Base-by-base conservation (phyloP, 352 stramenopile species). In the Elongisporangium senticosum region DNA sequence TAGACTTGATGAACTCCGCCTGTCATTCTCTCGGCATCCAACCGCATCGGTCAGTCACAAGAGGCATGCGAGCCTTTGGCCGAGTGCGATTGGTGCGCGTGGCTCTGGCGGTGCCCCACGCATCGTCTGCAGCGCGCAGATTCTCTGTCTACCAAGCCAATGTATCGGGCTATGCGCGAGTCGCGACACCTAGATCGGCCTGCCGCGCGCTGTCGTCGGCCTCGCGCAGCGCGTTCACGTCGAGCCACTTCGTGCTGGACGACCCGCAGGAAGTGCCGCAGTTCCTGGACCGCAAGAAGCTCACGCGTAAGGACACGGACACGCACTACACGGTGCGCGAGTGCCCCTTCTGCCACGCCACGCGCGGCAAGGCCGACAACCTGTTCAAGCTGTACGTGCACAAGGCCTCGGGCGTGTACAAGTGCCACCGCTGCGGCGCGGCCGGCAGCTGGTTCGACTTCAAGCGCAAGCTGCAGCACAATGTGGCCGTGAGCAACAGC, bases 351-450 rank as follows among this genome's bases (percentile, higher is more conserved):
- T 96, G 89, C 65, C 83, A 94, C 50, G 51, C 82, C 23, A 92
- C 87, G 20, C 80, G 77, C 56, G 87, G 87, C 61, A 89, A 89
- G 57, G 47, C 65, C 10, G 82, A 93, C 71, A 97, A 97, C 62
- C 68, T 97, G 7, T 97, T 94, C 62, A 97, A 97, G 70, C 72
- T 97, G 58, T 96, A 97, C 68, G 83, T 97, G 56, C 78, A 93
- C 67, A 93, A 89, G 71, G 68, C 72, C 22, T 84, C 89, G 49
- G 88, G 89, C 51, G 78, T 94, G 57, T 96, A 93, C 74, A 92
- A 95, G 61, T 96, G 89, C 64, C 88, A 96, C 74, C 88, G 89
- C 55, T 97, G 89, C 65, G 87, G 89, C 48, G 65, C 78, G 1
- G 67, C 79, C 7, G 88, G 89, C 28, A 94, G 81, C 55, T 96